phyloP scores from a whole-genome alignment of 2,329 filamentous ascomycete species.

The Hawksworthiomyces lignivorus region DNA sequence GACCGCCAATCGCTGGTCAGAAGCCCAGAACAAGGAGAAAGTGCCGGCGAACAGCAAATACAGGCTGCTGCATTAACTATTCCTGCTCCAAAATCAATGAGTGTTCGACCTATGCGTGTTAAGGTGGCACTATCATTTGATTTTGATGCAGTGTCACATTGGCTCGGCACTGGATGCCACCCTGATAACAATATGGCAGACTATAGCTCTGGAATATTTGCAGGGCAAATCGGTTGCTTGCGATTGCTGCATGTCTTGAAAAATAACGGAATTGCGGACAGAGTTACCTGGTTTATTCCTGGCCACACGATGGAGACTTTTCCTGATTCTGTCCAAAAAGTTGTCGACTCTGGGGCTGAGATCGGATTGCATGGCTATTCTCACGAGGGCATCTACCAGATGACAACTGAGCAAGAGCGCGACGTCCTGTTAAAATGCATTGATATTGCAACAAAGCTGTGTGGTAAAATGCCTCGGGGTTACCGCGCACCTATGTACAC shows the following conservation, averaged over 20 bases:
- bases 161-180: slow-evolving; percentile 43
- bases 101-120: slow-evolving; percentile 18
- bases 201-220: slow-evolving; percentile 39
- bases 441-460: background rate
- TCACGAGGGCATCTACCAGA: slow-evolving; percentile 35
- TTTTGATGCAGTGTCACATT: slow-evolving; percentile 47
- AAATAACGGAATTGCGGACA: slow-evolving; percentile 59
- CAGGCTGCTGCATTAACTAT: no score
- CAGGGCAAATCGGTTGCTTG: slow-evolving; percentile 46
- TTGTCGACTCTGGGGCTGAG: slow-evolving; percentile 38
- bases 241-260: slow-evolving; percentile 62
- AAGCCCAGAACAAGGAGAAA: no score
- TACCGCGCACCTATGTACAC: slow-evolving; percentile 43
- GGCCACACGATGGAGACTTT: slow-evolving; percentile 42
- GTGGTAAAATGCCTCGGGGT: slow-evolving; percentile 56
- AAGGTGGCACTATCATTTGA: slow-evolving; percentile 30
- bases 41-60: no score
- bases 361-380: slow-evolving; percentile 36
- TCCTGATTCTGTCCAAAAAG: slow-evolving; percentile 33
- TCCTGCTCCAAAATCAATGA: slow-evolving; percentile 5
- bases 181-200: slow-evolving; percentile 42
- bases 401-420: slow-evolving; percentile 64
- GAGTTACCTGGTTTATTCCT: slow-evolving; percentile 47
- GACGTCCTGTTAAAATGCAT: slow-evolving; percentile 62
- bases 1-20: no score